Conservation (phyloP, 768 basidiomycete genomes). For the Chlorophyllum brunneum region DNA sequence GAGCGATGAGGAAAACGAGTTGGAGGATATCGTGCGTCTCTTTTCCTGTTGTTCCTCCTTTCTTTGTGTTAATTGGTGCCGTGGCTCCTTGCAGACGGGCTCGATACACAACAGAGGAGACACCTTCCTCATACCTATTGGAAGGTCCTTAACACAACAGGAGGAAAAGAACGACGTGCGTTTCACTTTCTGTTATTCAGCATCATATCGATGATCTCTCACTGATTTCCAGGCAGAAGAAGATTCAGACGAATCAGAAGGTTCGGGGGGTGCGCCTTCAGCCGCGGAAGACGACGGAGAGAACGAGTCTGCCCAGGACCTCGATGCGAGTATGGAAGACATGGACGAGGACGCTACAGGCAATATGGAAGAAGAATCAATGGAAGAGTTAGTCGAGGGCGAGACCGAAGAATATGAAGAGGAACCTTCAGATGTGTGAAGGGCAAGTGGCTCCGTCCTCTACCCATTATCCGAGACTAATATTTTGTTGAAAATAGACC, state of each 20-base stretch:
- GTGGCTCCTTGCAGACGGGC: conserved; percentile 46
- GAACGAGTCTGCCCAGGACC: conserved; percentile 44
- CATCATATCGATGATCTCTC: too few species aligned
- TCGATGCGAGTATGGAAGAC: conserved; percentile 66
- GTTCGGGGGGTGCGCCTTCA: conserved; percentile 40
- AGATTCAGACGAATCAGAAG: conserved; percentile 39
- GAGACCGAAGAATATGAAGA: conserved; percentile 54
- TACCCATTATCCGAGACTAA: too few species aligned
- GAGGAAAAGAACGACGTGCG: conserved; percentile 83
- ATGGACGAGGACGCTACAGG: conserved; percentile 42
- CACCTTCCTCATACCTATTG: conserved; percentile 68
- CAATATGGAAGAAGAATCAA: conserved; percentile 40
- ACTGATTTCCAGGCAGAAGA: conserved; percentile 14
- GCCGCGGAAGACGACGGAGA: conserved; percentile 46
- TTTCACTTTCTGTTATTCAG: conserved; percentile 16
- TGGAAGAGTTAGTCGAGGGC: conserved; percentile 29
- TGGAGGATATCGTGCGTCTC: conserved; percentile 66
- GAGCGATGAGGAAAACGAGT: conserved; percentile 78
- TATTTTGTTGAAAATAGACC: too few species aligned
- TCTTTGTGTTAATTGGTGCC: conserved; percentile 5
- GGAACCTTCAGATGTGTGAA: conserved; percentile 33
- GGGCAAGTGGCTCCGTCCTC: background rate
- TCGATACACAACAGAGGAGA: conserved; percentile 64
- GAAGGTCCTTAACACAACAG: conserved; percentile 65
- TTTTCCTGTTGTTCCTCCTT: background rate